phyloP scores from a whole-genome alignment of 2,329 filamentous ascomycete genomes.

The Fusarium sp. region DNA sequence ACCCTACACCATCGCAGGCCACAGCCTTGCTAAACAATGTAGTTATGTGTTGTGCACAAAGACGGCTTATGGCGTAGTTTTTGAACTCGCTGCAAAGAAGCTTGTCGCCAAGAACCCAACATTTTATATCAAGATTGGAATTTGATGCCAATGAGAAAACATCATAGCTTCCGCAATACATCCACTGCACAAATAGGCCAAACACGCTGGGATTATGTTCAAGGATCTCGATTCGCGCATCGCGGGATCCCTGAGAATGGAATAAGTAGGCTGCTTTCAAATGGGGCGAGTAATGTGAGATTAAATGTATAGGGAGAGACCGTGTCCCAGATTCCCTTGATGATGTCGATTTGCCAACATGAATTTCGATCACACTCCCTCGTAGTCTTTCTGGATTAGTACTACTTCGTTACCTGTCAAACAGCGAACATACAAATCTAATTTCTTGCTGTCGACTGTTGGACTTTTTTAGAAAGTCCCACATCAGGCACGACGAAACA shows the following conservation, averaged over 20 bases:
- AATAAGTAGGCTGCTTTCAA: neutral
- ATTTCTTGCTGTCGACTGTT: fast-evolving
- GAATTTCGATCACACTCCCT: neutral
- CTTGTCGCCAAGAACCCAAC: neutral
- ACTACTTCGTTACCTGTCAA: fast-evolving
- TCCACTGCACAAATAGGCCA: neutral
- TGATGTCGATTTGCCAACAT: neutral
- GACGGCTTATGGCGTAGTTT: neutral
- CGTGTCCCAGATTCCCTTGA: neutral
- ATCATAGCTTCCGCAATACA: neutral
- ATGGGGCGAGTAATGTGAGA: neutral
- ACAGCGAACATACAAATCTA: neutral
- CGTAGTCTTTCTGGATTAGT: neutral
- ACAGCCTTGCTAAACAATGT: neutral
- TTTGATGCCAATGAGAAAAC: fast-evolving
- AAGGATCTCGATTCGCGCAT: neutral
- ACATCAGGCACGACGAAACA: neutral
- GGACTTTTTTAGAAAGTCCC: fast-evolving
- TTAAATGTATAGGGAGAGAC: neutral
- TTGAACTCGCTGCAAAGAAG: neutral
- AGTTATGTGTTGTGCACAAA: neutral
- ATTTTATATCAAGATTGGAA: neutral
- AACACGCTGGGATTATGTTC: neutral
- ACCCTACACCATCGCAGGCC: neutral
- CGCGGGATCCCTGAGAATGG: no score